Evolutionary conservation across 129 eudicot genomes (phyloP).

Genomic region (Lactuca sativa): DNA sequence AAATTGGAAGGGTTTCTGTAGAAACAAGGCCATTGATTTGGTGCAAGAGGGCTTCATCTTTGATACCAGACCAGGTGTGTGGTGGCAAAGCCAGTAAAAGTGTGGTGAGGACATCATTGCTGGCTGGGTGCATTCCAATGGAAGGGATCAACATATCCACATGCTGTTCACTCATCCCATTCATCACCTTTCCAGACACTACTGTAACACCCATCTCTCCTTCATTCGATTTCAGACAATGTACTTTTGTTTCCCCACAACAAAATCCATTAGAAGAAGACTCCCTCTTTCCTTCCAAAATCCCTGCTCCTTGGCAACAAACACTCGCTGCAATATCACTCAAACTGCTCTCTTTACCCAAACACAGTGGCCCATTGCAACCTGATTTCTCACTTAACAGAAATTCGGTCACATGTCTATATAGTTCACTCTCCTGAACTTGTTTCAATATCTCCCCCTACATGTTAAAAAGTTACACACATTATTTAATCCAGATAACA

Average conservation of each 20-base stretch:
- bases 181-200: conserved; percentile 78
- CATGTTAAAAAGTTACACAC: background rate
- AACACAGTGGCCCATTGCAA: conserved; percentile 36
- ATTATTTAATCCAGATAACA: background rate
- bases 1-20: conserved; percentile 54
- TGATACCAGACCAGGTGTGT: conserved; percentile 86
- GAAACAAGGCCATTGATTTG: conserved; percentile 55
- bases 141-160: conserved; percentile 79
- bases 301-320: conserved; percentile 89
- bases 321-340: conserved; percentile 76
- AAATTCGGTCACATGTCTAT: conserved; percentile 58
- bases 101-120: conserved; percentile 75
- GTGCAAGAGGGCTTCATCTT: conserved; percentile 58
- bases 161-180: conserved; percentile 52
- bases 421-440: conserved; percentile 74
- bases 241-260: conserved; percentile 67
- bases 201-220: conserved; percentile 60
- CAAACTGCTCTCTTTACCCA: conserved; percentile 43
- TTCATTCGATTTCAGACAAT: conserved; percentile 57
- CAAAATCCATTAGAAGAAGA: conserved; percentile 56
- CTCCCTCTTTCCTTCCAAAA: conserved; percentile 56
- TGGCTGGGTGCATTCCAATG: conserved; percentile 62
- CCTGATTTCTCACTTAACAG: conserved; percentile 43
- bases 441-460: conserved; percentile 95
- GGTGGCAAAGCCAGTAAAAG: conserved; percentile 84